Evolutionary conservation across 2,329 filamentous ascomycete species (phyloP), one percentile per base, ranked within the genome.

Genomic region (Pseudogymnoascus destructans): DNA sequence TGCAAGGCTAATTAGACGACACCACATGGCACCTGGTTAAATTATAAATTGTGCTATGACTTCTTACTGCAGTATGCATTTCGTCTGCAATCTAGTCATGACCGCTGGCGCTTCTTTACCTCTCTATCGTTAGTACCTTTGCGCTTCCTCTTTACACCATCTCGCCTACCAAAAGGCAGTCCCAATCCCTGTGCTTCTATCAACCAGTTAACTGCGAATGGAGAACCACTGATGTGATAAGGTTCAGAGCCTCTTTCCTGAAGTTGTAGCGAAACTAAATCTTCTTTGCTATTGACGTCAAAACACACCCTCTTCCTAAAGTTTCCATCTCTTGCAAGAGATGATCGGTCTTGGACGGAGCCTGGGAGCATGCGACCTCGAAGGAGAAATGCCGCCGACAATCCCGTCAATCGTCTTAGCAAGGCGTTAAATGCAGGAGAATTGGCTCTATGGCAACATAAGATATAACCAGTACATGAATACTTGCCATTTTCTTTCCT

Each of bases 281-380:
- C 55, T 35, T 61, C 25, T 49, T 58, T 63, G 58, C 30, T 59
- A 19, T 23, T 23, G 52, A 64, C 38, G 33, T 64, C 58, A 33
- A 35, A 35, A 63, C 30, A 60, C 17, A 64, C 60, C 52, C 61
- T 64, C 57, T 66, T 66, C 49, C 58, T 59, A 46, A 66, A 65
- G 55, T 64, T 64, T 21, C 61, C 61, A 49, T 61, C 58, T 58
- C 55, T 59, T 46, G 35, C 59, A 11, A 63, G 27, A 38, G 58
- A 66, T 57, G 58, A 65, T 15, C 60, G 54, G 61, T 65, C 60
- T 40, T 57, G 46, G 38, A 62, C 58, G 17, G 59, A 62, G 11
- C 61, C 60, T 33, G 58, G 32, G 59, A 64, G 55, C 57, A 55
- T 33, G 46, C 55, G 55, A 57, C 57, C 64, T 59, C 57, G 36